Conservation (phyloP, 2,329 filamentous ascomycete species). For the Coniella lustricola region DNA sequence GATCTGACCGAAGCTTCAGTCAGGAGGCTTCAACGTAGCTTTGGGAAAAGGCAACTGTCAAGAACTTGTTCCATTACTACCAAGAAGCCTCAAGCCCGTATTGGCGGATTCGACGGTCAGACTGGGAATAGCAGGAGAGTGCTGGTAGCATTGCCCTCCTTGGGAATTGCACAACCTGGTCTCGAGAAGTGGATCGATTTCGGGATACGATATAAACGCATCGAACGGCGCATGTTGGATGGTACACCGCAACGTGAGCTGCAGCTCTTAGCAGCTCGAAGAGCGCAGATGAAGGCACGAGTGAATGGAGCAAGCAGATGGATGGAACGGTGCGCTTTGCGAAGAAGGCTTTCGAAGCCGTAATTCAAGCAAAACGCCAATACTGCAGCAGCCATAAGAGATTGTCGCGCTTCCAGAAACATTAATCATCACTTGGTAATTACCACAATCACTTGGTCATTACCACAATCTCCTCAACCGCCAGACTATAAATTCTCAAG, state of each 20-base stretch:
- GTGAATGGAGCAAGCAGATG: neutral
- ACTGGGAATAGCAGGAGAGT: conserved; percentile 24
- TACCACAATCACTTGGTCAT: too few relatives aligned
- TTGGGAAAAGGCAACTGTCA: too few relatives aligned
- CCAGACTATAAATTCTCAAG: too few relatives aligned
- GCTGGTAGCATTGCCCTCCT: conserved; percentile 46
- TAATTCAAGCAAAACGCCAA: neutral
- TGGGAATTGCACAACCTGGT: conserved; percentile 40
- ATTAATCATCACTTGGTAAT: too few relatives aligned
- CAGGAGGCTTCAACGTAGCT: neutral
- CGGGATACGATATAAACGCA: conserved; percentile 43
- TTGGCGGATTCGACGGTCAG: too few relatives aligned
- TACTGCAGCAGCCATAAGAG: too few relatives aligned
- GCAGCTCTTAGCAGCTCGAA: neutral
- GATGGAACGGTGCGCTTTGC: neutral
- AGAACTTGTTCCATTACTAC: too few relatives aligned
- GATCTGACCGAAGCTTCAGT: conserved; percentile 26
- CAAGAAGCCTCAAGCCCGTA: too few relatives aligned
- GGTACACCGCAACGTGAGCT: conserved; percentile 1
- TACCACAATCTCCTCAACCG: too few relatives aligned
- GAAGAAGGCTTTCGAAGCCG: neutral
- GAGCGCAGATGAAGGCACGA: neutral
- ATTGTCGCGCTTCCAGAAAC: too few relatives aligned
- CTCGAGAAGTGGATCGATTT: conserved; percentile 42
- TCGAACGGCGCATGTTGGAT: conserved; percentile 35